These are phyloP conservation scores for Fonsecaea erecta DNA, from an alignment of 2,329 filamentous ascomycete genomes.

Conservation along the genomic window DNA sequence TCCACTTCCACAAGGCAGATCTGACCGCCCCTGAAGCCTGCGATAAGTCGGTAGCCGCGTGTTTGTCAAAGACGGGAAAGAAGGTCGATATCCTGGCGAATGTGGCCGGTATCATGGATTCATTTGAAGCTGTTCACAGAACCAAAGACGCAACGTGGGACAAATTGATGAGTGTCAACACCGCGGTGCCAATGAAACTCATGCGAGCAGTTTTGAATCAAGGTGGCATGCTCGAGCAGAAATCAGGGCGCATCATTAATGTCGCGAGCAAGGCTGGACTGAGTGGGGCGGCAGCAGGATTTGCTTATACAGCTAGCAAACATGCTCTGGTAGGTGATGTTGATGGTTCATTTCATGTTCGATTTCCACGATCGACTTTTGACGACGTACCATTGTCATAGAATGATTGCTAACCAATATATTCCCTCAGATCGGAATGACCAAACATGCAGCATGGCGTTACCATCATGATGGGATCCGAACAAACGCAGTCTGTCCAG, in stretches of 20 bases:
- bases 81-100: conserved; percentile 52
- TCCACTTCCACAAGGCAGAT: conserved; percentile 8
- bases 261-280: conserved; percentile 48
- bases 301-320: conserved; percentile 60
- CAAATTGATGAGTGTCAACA: conserved; percentile 48
- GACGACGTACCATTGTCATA: no score
- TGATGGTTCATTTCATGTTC: neutral
- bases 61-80: neutral
- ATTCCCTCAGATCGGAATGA: conserved; percentile 45
- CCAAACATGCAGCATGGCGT: conserved; percentile 62
- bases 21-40: conserved; percentile 4
- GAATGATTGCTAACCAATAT: neutral
- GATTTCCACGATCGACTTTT: neutral
- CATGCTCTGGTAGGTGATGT: conserved; percentile 57
- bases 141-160: conserved; percentile 49
- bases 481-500: conserved; percentile 57
- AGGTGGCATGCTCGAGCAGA: neutral
- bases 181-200: conserved; percentile 52
- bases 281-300: conserved; percentile 44
- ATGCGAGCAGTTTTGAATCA: conserved; percentile 50
- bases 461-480: conserved; percentile 61
- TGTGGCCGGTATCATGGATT: conserved; percentile 52
- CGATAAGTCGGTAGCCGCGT: neutral
- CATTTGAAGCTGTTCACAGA: conserved; percentile 33
- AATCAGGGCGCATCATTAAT: conserved; percentile 46